phyloP scores from a whole-genome alignment of 352 stramenopile genomes.

The Phytophthora chlamydospora region DNA sequence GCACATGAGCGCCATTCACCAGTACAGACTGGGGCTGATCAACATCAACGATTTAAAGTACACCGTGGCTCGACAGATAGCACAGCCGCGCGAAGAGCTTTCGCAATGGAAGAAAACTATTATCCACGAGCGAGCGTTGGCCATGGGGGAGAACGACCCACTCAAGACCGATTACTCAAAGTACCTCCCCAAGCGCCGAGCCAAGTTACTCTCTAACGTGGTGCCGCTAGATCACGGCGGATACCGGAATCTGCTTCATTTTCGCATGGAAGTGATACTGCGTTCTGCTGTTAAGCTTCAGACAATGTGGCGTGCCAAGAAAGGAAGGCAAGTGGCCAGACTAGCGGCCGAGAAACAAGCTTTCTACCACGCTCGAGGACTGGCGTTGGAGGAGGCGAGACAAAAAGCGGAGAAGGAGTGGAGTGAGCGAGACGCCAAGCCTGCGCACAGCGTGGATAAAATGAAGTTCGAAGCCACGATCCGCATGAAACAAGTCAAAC shows the following conservation, averaged over 20 bases:
- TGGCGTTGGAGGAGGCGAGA: slow-evolving; percentile 73
- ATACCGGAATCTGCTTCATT: slow-evolving; percentile 87
- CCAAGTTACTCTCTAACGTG: slow-evolving; percentile 83
- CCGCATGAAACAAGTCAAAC: slow-evolving; percentile 92
- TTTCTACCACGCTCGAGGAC: slow-evolving; percentile 88
- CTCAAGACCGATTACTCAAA: slow-evolving; percentile 94
- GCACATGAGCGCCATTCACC: slow-evolving; percentile 83
- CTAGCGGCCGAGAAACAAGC: slow-evolving; percentile 85
- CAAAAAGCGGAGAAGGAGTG: slow-evolving; percentile 73
- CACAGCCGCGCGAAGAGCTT: slow-evolving; percentile 59
- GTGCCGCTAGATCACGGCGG: slow-evolving; percentile 89
- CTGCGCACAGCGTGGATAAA: slow-evolving; percentile 80
- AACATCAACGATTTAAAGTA: slow-evolving; percentile 92
- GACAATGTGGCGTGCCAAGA: slow-evolving; percentile 76
- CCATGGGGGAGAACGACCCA: slow-evolving; percentile 92
- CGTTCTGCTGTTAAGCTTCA: slow-evolving; percentile 85
- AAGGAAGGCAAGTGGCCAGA: slow-evolving; percentile 73
- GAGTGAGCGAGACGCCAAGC: slow-evolving; percentile 70
- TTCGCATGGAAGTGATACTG: slow-evolving; percentile 71
- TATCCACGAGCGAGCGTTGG: slow-evolving; percentile 89
- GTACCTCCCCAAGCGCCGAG: slow-evolving; percentile 79
- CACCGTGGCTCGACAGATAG: slow-evolving; percentile 56
- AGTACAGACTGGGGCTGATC: slow-evolving; percentile 89
- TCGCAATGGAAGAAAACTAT: slow-evolving; percentile 68
- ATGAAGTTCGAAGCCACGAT: slow-evolving; percentile 96